Evolutionary conservation across 768 basidiomycete genomes (phyloP), one percentile per base, ranked within the genome.

Genomic region (Pleurotus giganteus): DNA sequence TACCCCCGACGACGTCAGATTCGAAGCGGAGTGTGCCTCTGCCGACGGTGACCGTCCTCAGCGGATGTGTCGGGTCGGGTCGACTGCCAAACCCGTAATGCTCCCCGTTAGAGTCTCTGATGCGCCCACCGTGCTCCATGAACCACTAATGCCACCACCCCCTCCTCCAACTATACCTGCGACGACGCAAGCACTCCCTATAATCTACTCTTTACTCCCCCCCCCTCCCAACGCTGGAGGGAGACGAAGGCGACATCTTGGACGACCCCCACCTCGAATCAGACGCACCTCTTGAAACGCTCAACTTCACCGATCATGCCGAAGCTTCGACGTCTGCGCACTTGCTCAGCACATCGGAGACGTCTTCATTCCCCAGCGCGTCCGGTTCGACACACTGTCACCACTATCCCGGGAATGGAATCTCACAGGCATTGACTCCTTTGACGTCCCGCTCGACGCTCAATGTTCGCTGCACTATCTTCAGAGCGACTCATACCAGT

Each of bases 151-250:
- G 13, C 76, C 69, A 2, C 65, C 71, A 55, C 74, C 76, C 17
- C 78, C 77, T 51, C 77, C 77, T 13, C 70, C 74, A 31, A 77
- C 75, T 15, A 64, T 75, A 52, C 73, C 74, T 19, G 71, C 67
- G 26, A 56, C 63, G 41, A 73, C 70, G 0, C 67, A 67, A 19
- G 66, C 61, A 41, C 57, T 79, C 28, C 77, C 79, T 6, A 41
- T 61, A 6, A 74, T 74, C 42, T 24, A 32, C 32, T 0, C 6
- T 23, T 0, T 17, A 29, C n/a, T 26, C 37, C 13, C n/a, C 23
- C 8, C 49, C 37, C 15, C 49, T 34, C 6, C 49, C 49, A 8
- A 51, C 49, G 0, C 49, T 34, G 11, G 49, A 51, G 26, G 49
- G 37, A 32, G 49, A 51, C 21, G 49, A 36, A 1, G 34, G 4